Conservation (phyloP, 495 filamentous ascomycete genomes). For the Neurospora sp. region DNA sequence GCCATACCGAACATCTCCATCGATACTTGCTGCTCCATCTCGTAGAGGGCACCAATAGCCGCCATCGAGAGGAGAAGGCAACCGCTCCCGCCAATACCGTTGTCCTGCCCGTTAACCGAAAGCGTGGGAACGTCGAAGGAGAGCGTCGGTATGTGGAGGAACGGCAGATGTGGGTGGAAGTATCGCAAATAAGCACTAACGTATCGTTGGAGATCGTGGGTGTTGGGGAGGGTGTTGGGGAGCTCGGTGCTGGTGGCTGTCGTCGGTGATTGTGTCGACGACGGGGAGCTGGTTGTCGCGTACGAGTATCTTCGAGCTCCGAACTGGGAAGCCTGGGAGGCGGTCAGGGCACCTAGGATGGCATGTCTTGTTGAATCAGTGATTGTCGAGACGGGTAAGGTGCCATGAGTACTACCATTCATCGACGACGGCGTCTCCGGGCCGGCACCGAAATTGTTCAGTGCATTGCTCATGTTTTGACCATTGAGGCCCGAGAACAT, state of each 20-base stretch:
- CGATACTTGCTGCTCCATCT: constrained; percentile 67
- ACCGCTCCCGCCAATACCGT: constrained; percentile 69
- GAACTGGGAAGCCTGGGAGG: constrained; percentile 62
- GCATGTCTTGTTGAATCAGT: constrained; percentile 89
- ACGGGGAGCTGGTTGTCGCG: constrained; percentile 54
- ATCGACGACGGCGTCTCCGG: constrained; percentile 63
- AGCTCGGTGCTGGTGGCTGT: constrained; percentile 40
- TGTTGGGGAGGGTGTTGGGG: constrained; percentile 59
- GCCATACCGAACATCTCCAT: constrained; percentile 86
- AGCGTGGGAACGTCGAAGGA: constrained; percentile 75
- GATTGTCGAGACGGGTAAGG: constrained; percentile 56
- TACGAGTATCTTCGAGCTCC: constrained; percentile 69
- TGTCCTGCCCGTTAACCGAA: constrained; percentile 49
- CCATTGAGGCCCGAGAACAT: constrained; percentile 40
- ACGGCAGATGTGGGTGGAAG: constrained; percentile 91
- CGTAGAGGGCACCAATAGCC: constrained; percentile 91
- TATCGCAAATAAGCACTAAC: constrained; percentile 86
- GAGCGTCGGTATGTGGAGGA: constrained; percentile 85
- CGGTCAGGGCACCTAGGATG: constrained; percentile 62
- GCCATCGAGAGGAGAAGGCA: constrained; percentile 93
- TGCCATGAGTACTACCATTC: constrained; percentile 48
- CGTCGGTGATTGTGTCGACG: constrained; percentile 44
- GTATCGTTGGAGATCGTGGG: constrained; percentile 86
- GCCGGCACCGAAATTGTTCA: constrained; percentile 44
- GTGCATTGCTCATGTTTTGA: constrained; percentile 47